Evolutionary conservation across 139 green algal species (phyloP).

Genomic region (Zygnema circumcarinatum): DNA sequence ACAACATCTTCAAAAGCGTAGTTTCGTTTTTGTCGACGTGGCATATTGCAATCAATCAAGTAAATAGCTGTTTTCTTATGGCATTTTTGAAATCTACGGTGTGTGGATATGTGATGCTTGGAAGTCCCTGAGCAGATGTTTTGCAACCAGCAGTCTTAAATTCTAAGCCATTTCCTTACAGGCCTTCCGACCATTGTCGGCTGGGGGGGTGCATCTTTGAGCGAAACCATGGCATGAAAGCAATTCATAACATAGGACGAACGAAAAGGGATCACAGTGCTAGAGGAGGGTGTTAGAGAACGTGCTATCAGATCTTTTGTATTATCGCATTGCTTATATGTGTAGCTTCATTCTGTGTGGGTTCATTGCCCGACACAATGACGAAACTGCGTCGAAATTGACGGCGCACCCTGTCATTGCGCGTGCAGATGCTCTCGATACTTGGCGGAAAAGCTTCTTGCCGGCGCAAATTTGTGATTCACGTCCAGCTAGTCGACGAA

Average conservation of each 20-base stretch:
- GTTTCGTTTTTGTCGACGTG: too few relatives aligned
- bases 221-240: too few relatives aligned
- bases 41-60: too few relatives aligned
- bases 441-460: slow-evolving; percentile 52
- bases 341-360: background rate
- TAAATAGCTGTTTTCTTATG: too few relatives aligned
- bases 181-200: too few relatives aligned
- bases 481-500: slow-evolving; percentile 48
- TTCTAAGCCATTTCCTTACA: too few relatives aligned
- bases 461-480: slow-evolving; percentile 50
- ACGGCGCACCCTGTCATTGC: background rate
- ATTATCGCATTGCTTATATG: background rate
- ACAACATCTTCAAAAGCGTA: background rate
- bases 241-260: too few relatives aligned
- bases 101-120: too few relatives aligned
- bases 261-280: background rate
- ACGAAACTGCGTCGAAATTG: background rate
- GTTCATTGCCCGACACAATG: background rate
- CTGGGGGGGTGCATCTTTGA: too few relatives aligned
- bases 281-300: background rate
- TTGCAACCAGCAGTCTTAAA: too few relatives aligned
- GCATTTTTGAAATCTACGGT: too few relatives aligned
- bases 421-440: slow-evolving; percentile 35
- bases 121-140: too few relatives aligned
- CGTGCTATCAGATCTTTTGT: background rate